Evolutionary conservation across 495 filamentous ascomycete genomes (phyloP), one percentile per base, ranked within the genome.

Genomic region (Daldinia grandis): DNA sequence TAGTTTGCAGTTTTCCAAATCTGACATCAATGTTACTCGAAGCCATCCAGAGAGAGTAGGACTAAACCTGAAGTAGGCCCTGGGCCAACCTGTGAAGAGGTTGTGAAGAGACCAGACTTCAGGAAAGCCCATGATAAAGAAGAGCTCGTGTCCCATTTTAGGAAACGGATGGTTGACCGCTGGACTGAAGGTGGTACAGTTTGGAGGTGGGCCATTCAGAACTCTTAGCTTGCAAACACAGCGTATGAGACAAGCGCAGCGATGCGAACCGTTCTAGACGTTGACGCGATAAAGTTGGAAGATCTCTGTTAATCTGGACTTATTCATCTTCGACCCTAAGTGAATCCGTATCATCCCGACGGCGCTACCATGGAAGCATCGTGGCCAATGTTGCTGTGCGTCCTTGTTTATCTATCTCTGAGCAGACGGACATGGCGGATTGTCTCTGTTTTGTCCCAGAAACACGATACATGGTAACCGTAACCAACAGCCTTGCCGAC

Each of bases 181-280:
- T 57, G 64, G 27, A 72, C 64, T 42, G 24, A 9, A 21, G 40
- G 69, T 72, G 2, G 56, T 44, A 72, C 69, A 64, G 55, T 38
- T 69, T 68, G 49, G 64, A 53, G 40, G 40, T 7, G 59, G 64
- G 9, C 69, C 69, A 72, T 64, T 72, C 64, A 72, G 37, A 40
- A 33, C 60, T 15, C 24, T 53, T 40, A 15, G 37, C 58, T 59
- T 59, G 69, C 69, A 72, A 72, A 72, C 69, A 72, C 69, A 50
- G 42, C 69, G 64, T 56, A 71, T 72, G 69, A 72, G 69, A 72
- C 69, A 72, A 56, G 58, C 44, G 38, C 59, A 59, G 69, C 27
- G 28, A 37, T 64, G 63, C 63, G 63, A 67, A 60, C 64, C 47
- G 64, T 66, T 59, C 63, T 66, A 28, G 63, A 62, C 33, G 58